Base-by-base conservation (phyloP, 148 eudicot genomes). In the Limonium bicolor region DNA sequence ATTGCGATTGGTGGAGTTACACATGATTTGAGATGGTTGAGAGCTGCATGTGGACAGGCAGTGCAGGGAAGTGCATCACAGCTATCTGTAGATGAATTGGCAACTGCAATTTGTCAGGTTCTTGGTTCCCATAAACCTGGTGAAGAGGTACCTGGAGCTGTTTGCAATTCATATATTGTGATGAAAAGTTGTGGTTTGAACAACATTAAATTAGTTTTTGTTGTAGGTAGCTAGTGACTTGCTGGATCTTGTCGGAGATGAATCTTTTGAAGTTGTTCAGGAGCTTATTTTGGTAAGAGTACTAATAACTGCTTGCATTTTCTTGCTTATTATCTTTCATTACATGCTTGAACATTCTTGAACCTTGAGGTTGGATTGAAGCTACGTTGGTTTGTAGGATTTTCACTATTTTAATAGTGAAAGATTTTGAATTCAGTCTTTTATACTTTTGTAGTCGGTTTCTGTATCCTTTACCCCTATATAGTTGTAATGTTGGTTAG, bases 181-280 rank as follows among this genome's bases (percentile, higher is more conserved):
- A n/a, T n/a, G n/a, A n/a, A n/a, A n/a, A n/a, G n/a, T n/a, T n/a
- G n/a, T n/a, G n/a, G n/a, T n/a, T n/a, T n/a, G n/a, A n/a, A n/a
- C n/a, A n/a, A n/a, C n/a, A n/a, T n/a, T n/a, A n/a, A n/a, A n/a
- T n/a, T n/a, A n/a, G n/a, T n/a, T n/a, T n/a, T n/a, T n/a, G n/a
- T n/a, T n/a, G n/a, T n/a, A n/a, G n/a, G n/a, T n/a, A 44, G 97
- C 97, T 62, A 90, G 84, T 51, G 97, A 90, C 65, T 61, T 90
- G 52, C 68, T 90, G 75, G 97, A 90, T 69, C 83, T 90, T 55
- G 93, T 75, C 48, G 97, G 97, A 51, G 94, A 90, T 65, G 39
- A 71, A 43, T 81, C 95, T 26, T 90, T 90, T 60, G 95, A 80
- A 64, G 77, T 67, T 32, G 97, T 90, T 45, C 97, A 84, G 58